A percentile compares a stretch with the other conserved stretches of the same genome.
Evolutionary conservation across 176 grass and related monocot genomes (phyloP).

Genomic region (Musa acuminata): DNA sequence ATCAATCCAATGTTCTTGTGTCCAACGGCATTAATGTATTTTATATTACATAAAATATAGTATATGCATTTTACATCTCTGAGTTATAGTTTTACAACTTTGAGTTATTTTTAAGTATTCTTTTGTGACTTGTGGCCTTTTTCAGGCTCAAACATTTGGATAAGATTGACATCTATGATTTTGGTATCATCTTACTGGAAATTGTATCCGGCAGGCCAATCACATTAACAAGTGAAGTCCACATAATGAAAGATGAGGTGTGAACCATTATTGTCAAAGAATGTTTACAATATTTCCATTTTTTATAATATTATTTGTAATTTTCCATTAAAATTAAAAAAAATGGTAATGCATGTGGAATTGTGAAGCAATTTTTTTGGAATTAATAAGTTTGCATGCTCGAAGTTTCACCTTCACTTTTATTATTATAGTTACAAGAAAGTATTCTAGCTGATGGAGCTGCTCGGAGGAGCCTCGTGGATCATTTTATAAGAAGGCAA

Average conservation of each 20-base stretch:
- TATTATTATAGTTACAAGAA: slow-evolving; percentile 42
- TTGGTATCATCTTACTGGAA: slow-evolving; percentile 79
- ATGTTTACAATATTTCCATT: too few species aligned
- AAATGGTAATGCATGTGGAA: neutral
- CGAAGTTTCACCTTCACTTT: slow-evolving; percentile 8
- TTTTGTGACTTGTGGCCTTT: neutral
- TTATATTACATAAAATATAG: too few species aligned
- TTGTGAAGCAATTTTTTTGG: too few species aligned
- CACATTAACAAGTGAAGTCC: slow-evolving; percentile 63
- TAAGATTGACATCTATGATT: slow-evolving; percentile 74
- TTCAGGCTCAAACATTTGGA: slow-evolving; percentile 45
- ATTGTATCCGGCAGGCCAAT: slow-evolving; percentile 71
- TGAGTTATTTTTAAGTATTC: neutral
- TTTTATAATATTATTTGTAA: too few species aligned
- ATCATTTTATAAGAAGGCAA: slow-evolving; percentile 44
- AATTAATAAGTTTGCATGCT: neutral
- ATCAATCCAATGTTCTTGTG: too few species aligned
- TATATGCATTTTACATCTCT: too few species aligned
- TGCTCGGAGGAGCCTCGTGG: slow-evolving; percentile 53
- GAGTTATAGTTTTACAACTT: neutral
- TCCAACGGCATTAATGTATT: too few species aligned
- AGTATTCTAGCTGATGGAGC: slow-evolving; percentile 51
- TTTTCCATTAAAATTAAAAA: neutral
- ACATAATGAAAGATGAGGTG: slow-evolving; percentile 82
- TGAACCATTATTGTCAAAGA: neutral